phyloP scores from a whole-genome alignment of 2,329 filamentous ascomycete species.

The Aspergillus pseudoterreus region DNA sequence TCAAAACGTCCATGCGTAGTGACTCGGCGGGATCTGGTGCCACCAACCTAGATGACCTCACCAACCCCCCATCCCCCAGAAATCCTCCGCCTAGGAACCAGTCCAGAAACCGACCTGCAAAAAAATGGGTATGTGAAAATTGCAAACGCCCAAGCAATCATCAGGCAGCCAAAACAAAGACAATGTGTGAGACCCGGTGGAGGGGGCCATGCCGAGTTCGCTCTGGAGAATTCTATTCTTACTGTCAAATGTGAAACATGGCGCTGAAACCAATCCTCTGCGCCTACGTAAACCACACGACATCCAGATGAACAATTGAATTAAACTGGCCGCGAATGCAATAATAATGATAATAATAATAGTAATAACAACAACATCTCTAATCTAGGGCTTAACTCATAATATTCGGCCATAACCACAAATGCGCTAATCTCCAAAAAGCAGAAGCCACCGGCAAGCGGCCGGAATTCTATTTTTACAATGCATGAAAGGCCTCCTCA shows the following conservation, averaged over 20 bases:
- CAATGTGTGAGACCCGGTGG: neutral
- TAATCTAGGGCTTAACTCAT: conserved; percentile 23
- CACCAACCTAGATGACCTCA: no score
- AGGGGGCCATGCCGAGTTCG: neutral
- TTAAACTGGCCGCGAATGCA: neutral
- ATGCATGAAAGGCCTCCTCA: conserved; percentile 23
- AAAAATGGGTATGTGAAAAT: neutral
- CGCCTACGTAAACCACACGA: no score
- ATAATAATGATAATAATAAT: neutral
- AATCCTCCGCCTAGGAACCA: no score
- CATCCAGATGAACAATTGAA: neutral
- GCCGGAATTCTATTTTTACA: conserved; percentile 38
- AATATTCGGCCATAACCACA: conserved; percentile 34
- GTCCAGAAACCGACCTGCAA: neutral
- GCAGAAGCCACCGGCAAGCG: conserved; percentile 19
- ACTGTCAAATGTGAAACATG: conserved; percentile 4
- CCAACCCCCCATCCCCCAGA: no score
- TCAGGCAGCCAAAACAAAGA: neutral
- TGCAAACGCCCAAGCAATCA: neutral
- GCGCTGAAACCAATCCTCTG: neutral
- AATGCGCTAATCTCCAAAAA: conserved; percentile 34
- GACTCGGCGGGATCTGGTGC: no score
- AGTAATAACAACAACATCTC: neutral
- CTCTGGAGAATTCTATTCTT: neutral
- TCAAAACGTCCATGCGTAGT: no score